Conservation (phyloP, 2,329 filamentous ascomycete species). For the Scleromitrula shiraiana region DNA sequence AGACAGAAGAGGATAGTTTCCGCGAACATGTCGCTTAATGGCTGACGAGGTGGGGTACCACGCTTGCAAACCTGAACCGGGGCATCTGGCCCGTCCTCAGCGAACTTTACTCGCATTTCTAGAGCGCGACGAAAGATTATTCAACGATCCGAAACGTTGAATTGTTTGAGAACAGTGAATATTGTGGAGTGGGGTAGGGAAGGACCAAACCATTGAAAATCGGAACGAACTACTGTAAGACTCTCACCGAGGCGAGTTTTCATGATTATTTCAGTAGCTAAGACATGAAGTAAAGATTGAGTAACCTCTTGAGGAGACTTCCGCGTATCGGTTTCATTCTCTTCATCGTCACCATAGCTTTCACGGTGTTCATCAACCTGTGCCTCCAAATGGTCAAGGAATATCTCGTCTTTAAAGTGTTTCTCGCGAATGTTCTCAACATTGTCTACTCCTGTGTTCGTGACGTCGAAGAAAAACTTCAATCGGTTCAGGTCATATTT, state of each 20-base stretch:
- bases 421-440: neutral
- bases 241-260: conserved; percentile 40
- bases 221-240: conserved; percentile 48
- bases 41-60: conserved; percentile 51
- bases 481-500: no score
- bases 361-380: neutral
- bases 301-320: conserved; percentile 40
- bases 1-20: conserved; percentile 56
- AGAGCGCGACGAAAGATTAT: conserved; percentile 55
- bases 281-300: conserved; percentile 48
- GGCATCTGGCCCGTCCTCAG: conserved; percentile 41
- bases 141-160: conserved; percentile 50
- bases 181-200: conserved; percentile 53
- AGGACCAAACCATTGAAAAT: conserved; percentile 51
- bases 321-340: conserved; percentile 8
- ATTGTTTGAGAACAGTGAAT: conserved; percentile 46
- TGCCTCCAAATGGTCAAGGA: neutral
- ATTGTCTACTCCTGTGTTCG: neutral
- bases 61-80: conserved; percentile 40
- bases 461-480: neutral
- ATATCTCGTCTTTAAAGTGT: neutral
- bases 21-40: conserved; percentile 50
- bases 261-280: conserved; percentile 47
- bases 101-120: conserved; percentile 49
- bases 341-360: conserved; percentile 8